Base-by-base conservation (phyloP, 306 rosid genomes). In the Vigna mungo region DNA sequence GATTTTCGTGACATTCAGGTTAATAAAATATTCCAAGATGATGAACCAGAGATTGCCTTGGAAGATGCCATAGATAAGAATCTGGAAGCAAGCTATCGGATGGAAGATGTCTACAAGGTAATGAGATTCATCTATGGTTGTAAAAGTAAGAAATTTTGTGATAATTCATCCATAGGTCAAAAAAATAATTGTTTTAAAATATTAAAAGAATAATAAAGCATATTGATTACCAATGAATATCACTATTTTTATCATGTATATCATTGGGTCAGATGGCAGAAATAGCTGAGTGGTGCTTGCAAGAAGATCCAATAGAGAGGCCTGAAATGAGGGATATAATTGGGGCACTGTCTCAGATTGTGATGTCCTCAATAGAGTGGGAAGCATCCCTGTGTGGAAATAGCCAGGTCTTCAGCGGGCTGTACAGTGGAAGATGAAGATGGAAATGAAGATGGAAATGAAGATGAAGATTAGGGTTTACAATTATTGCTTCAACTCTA, bases 381-480 rank as follows among this genome's bases (percentile, higher is more conserved):
- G 96, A 92, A 81, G 96, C 92, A 7, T 83, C 92, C 23, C 82
- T 87, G 0, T 91, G 96, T 16, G 92, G 96, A 25, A 81, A 83
- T 79, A 87, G 90, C 85, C 87, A 88, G 18, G 90, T 92, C 58
- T 87, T 92, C 75, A 87, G 92, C 16, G 92, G 93, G 13, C 7
- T 87, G 7, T 82, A 61, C n/a, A 67, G 16, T 59, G 92, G 97
- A 83, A 88, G 97, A 92, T 92, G 97, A 92, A 90, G 86, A 92
- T 43, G 1, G 76, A 20, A 20, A 92, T 92, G 97, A 92, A 90
- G 86, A 92, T 43, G 1, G 76, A 20, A 20, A 20, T 20, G 97
- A 83, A 88, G 97, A 92, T 92, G 97, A 92, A 90, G 85, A 92
- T 63, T 30, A 37, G 14, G 37, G n/a, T 34, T 37, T 77, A 60